phyloP scores from a whole-genome alignment of 768 basidiomycete species.

The Agaricus subrufescens region DNA sequence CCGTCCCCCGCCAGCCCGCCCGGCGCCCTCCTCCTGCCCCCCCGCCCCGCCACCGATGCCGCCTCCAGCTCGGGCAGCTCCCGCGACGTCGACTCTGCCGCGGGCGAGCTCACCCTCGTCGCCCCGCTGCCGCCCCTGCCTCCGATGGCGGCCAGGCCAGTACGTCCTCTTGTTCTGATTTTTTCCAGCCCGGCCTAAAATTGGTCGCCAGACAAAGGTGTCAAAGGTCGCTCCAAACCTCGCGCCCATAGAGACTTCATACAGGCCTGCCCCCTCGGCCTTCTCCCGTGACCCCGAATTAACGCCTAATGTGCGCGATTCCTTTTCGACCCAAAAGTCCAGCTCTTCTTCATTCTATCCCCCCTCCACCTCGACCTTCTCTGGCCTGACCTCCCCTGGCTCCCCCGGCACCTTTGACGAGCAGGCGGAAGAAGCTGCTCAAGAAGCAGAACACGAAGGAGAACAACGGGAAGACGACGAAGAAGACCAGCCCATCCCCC shows the following conservation, averaged over 20 bases:
- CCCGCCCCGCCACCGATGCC: constrained; percentile 25
- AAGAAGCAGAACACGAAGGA: no score
- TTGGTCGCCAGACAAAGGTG: constrained; percentile 27
- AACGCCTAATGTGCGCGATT: constrained; percentile 49
- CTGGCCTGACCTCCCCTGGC: constrained; percentile 58
- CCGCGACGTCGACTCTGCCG: constrained; percentile 17
- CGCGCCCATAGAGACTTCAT: constrained; percentile 28
- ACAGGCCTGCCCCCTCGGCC: constrained; percentile 36
- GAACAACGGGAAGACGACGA: no score
- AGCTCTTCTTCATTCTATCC: constrained; percentile 75
- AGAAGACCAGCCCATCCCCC: constrained; percentile 15
- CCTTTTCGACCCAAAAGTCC: constrained; percentile 59
- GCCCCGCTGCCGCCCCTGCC: constrained; percentile 19
- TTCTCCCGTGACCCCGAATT: constrained; percentile 45
- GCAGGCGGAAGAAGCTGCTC: constrained; percentile 15
- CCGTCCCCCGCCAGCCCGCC: constrained; percentile 20
- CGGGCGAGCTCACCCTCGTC: constrained; percentile 27
- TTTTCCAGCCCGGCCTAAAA: constrained; percentile 10
- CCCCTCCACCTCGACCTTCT: constrained; percentile 60
- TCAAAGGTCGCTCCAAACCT: constrained; percentile 24
- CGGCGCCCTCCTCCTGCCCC: constrained; percentile 19
- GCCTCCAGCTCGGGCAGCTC: constrained; percentile 4
- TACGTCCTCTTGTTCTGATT: constrained; percentile 23
- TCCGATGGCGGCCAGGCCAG: constrained; percentile 26
- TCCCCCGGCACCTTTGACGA: constrained; percentile 57